Base-by-base conservation (phyloP, 73 alveolate species). In the Paramecium pentaurelia region DNA sequence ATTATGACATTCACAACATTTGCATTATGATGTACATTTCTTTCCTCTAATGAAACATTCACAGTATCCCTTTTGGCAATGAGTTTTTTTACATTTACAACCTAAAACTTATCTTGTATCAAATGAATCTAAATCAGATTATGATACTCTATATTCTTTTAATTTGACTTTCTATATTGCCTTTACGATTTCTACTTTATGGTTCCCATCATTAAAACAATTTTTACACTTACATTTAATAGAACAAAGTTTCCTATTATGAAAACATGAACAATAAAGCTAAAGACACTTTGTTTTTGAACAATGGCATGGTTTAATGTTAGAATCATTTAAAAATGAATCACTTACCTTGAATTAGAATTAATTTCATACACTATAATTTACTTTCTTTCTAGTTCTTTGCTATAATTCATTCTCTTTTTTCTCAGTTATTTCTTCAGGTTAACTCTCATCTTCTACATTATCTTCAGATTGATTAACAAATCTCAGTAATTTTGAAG, bases 171-270 rank as follows among this genome's bases (percentile, higher is more conserved):
- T 10, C 27, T 80, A 71, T 18, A 80, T 14, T 0, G 91, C 91
- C 32, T 42, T 44, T 2, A 80, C 54, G 3, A 42, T 25, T 28
- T 80, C 91, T 7, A 44, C 77, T 47, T 80, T 54, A 27, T 80
- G 91, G 49, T 80, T 22, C 9, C 91, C 91, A 80, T 80, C 91
- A 80, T 80, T 80, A 27, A 44, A 80, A 36, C 91, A 80, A 20
- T 27, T 40, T 8, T 80, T 80, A 6, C 91, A 80, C 6, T n/a
- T 18, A 36, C 91, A 80, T 27, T 80, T 73, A 3, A 4, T 11
- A 12, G 77, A 4, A 27, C 91, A 80, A 4, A 16, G 8, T 22
- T 38, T 25, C 0, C 36, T n/a, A 45, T 80, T 80, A 36, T 80
- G 91, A 27, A 80, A 80, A 25, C 91, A 80, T 8, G 91, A 80